These are phyloP conservation scores for Carex littledalei DNA, from an alignment of 176 grass and related monocot genomes.

Conservation along the genomic window DNA sequence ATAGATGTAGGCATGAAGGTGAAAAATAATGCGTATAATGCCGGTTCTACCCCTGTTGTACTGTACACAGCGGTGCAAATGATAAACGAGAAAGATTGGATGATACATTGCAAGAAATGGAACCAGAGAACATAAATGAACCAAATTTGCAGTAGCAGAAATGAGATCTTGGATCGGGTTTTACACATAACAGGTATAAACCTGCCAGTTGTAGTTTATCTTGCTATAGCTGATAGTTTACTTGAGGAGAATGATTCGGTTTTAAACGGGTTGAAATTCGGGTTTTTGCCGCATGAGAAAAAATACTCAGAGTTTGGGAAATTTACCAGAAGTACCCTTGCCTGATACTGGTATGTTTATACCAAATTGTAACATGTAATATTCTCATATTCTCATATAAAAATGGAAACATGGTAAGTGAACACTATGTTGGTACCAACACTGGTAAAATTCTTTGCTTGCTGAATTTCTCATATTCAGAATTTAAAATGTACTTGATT, in stretches of 20 bases:
- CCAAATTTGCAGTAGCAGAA: conserved; percentile 92
- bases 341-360: conserved; percentile 35
- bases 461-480: no score
- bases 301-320: conserved; percentile 62
- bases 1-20: no score
- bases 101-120: conserved; percentile 99
- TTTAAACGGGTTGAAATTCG: conserved; percentile 81
- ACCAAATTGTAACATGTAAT: no score
- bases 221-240: conserved; percentile 92
- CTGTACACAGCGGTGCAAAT: conserved; percentile 25
- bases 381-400: no score
- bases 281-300: conserved; percentile 81
- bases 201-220: conserved; percentile 64
- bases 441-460: no score
- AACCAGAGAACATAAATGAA: conserved; percentile 54
- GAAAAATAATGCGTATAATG: no score
- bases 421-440: no score
- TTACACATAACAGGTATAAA: conserved; percentile 60
- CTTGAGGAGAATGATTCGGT: conserved; percentile 65
- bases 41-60: no score
- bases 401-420: no score
- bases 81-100: conserved; percentile 99
- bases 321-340: conserved; percentile 61
- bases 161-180: conserved; percentile 84
- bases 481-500: no score